phyloP scores from a whole-genome alignment of 768 basidiomycete species.

The Boletus eberwhitei region DNA sequence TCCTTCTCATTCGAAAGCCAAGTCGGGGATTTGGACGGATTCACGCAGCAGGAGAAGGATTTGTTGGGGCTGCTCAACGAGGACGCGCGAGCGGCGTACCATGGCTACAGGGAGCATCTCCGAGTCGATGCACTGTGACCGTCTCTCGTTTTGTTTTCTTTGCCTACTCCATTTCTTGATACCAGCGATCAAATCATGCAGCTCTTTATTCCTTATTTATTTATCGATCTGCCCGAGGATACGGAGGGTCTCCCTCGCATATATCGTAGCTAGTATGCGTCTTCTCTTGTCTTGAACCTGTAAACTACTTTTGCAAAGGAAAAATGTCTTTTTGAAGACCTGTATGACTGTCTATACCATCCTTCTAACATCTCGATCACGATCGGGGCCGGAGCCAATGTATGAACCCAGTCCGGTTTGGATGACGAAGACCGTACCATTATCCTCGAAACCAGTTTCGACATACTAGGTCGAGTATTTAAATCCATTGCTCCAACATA shows the following conservation, averaged over 20 bases:
- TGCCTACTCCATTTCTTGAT: too few relatives aligned
- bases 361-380: background rate
- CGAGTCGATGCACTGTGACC: background rate
- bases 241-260: background rate
- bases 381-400: too few relatives aligned
- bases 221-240: too few relatives aligned
- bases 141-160: background rate
- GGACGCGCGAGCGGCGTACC: conserved; percentile 10
- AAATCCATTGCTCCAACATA: too few relatives aligned
- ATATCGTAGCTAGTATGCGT: background rate
- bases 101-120: conserved; percentile 11
- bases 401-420: too few relatives aligned
- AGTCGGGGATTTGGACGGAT: background rate
- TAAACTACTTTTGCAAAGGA: background rate
- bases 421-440: too few relatives aligned
- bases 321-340: background rate
- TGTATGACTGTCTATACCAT: background rate
- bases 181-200: background rate
- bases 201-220: background rate
- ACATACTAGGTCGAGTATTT: too few relatives aligned
- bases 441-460: too few relatives aligned
- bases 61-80: conserved; percentile 9
- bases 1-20: background rate
- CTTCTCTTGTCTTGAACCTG: background rate
- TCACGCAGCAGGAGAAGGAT: conserved; percentile 9